These are phyloP conservation scores for Gracilaria caudata DNA, from an alignment of 23 red algal genomes.

Conservation along the genomic window DNA sequence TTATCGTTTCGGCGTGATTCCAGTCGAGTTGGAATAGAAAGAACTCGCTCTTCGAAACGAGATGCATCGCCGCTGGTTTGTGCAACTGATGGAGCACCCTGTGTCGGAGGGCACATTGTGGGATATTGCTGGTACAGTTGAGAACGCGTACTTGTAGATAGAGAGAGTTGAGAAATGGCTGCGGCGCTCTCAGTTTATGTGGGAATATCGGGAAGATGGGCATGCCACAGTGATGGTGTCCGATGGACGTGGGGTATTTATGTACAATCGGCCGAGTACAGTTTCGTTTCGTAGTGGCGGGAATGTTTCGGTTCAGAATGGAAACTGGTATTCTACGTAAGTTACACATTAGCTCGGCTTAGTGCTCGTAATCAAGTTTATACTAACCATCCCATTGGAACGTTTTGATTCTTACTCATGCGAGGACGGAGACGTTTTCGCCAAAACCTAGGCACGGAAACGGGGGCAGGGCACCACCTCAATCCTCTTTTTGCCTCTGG, in stretches of 20 bases:
- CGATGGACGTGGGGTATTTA: not conserved
- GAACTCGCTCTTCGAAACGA: not conserved
- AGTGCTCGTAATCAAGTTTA: no score
- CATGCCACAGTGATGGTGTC: not conserved
- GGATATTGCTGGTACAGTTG: not conserved
- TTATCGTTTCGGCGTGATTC: not conserved
- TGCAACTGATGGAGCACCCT: not conserved
- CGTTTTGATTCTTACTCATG: not conserved
- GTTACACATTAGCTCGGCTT: no score
- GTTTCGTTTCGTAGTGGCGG: constrained; percentile 9
- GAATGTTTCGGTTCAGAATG: not conserved
- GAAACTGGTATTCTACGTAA: not conserved
- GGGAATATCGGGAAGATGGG: no score
- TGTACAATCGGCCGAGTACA: not conserved
- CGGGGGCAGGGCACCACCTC: not conserved
- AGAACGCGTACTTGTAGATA: no score
- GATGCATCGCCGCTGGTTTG: not conserved
- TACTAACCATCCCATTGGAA: no score
- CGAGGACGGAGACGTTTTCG: not conserved
- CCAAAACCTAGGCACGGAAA: not conserved
- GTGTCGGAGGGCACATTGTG: not conserved
- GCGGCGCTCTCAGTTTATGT: no score
- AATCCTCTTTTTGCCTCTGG: not conserved
- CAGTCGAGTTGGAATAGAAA: not conserved
- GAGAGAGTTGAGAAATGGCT: no score